These are phyloP conservation scores for Lantana camara DNA, from an alignment of 257 asterid genomes.

Conservation along the genomic window DNA sequence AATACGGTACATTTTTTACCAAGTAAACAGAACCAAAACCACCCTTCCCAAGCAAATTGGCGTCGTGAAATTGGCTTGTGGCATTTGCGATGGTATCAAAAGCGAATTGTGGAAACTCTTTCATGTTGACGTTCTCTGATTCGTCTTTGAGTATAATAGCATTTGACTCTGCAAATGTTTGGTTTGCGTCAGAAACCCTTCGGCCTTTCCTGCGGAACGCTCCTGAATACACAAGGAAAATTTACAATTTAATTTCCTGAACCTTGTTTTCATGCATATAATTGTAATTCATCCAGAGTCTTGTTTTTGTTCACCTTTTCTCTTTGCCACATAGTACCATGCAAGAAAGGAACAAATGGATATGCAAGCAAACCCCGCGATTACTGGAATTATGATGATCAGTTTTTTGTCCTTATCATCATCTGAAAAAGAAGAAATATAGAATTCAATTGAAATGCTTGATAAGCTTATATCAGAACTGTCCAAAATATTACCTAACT, in stretches of 20 bases:
- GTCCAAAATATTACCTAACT: not conserved
- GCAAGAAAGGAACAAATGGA: slow-evolving; percentile 28
- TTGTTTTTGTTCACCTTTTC: slow-evolving; percentile 42
- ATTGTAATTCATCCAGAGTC: too few species aligned
- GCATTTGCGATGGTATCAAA: slow-evolving; percentile 50
- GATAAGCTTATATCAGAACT: too few species aligned
- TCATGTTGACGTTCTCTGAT: slow-evolving; percentile 35
- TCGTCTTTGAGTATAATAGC: too few species aligned
- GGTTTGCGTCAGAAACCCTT: slow-evolving; percentile 29
- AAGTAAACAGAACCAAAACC: slow-evolving; percentile 72
- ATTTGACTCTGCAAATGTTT: slow-evolving; percentile 30
- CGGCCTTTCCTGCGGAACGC: slow-evolving; percentile 11
- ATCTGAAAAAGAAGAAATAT: slow-evolving; percentile 29
- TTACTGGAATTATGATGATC: slow-evolving; percentile 42
- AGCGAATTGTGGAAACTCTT: slow-evolving; percentile 49
- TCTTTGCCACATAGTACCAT: slow-evolving; percentile 42
- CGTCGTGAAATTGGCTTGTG: slow-evolving; percentile 42
- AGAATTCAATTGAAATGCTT: too few species aligned
- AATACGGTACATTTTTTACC: too few species aligned
- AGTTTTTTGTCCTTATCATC: slow-evolving; percentile 31
- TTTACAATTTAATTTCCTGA: not conserved
- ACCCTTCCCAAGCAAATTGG: slow-evolving; percentile 57
- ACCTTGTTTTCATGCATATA: not conserved
- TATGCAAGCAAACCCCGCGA: slow-evolving; percentile 32
- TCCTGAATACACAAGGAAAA: slow-evolving; percentile 26